Evolutionary conservation across 345 rosid species (phyloP).

Genomic region (Lepidium africanum): DNA sequence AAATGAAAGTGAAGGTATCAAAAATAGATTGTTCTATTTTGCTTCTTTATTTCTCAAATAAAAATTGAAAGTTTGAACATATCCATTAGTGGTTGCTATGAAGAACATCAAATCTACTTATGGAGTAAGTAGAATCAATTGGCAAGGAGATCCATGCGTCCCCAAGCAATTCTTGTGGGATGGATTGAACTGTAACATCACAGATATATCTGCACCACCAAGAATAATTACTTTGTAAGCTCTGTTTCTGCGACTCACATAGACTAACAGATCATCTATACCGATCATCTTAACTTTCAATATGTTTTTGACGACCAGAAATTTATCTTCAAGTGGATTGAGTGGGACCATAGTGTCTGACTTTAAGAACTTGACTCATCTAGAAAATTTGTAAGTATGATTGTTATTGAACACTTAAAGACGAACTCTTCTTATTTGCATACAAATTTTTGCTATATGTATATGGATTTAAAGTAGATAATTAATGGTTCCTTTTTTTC

Average conservation of each 20-base stretch:
- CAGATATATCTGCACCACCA: background rate
- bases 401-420: background rate
- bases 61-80: background rate
- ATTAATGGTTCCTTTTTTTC: background rate
- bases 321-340: conserved; percentile 35
- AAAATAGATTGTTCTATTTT: background rate
- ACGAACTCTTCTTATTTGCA: background rate
- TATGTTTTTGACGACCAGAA: conserved; percentile 10
- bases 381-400: conserved; percentile 35
- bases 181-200: conserved; percentile 37
- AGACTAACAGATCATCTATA: background rate
- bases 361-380: conserved; percentile 20
- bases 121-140: conserved; percentile 24
- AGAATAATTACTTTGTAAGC: conserved; percentile 16
- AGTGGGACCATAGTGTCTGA: conserved; percentile 16
- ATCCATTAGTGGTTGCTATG: conserved; percentile 35
- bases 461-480: background rate
- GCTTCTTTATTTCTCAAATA: background rate
- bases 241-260: no score
- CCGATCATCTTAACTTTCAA: background rate
- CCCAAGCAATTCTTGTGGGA: conserved; percentile 38
- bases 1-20: conserved; percentile 8
- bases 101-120: conserved; percentile 26
- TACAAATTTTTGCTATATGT: background rate
- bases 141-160: conserved; percentile 64